Percentiles rank a stretch among this genome's conserved stretches.
Conservation (phyloP, 306 rosid genomes). For the Quercus cerris region DNA sequence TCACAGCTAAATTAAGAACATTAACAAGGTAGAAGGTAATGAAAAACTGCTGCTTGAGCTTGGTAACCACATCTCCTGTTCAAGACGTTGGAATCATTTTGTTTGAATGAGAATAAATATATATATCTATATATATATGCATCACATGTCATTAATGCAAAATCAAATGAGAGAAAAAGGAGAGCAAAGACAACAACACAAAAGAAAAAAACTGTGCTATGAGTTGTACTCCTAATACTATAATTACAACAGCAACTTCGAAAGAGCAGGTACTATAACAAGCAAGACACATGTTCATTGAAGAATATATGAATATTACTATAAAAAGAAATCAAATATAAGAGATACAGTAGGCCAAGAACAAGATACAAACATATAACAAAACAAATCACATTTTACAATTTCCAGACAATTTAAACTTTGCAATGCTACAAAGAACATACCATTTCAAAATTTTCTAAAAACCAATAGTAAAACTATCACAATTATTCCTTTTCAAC, state of each 20-base stretch:
- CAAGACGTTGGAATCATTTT: neutral
- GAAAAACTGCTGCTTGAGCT: conserved; percentile 26
- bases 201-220: neutral
- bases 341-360: conserved; percentile 1
- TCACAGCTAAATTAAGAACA: neutral
- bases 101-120: conserved; percentile 3
- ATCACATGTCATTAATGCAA: neutral
- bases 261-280: neutral
- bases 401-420: conserved; percentile 1
- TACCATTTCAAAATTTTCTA: neutral
- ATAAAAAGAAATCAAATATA: conserved; percentile 2
- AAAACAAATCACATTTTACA: neutral
- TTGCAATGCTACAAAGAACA: conserved; percentile 9
- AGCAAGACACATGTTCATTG: neutral
- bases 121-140: neutral
- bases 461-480: too few species aligned
- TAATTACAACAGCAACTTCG: neutral
- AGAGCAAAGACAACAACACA: neutral
- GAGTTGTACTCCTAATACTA: neutral
- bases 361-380: neutral
- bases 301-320: neutral
- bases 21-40: neutral
- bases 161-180: neutral
- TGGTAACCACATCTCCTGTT: conserved; percentile 4
- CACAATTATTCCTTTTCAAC: neutral